Evolutionary conservation across 2,329 filamentous ascomycete species (phyloP).

Genomic region (Phyllosticta citriasiana): DNA sequence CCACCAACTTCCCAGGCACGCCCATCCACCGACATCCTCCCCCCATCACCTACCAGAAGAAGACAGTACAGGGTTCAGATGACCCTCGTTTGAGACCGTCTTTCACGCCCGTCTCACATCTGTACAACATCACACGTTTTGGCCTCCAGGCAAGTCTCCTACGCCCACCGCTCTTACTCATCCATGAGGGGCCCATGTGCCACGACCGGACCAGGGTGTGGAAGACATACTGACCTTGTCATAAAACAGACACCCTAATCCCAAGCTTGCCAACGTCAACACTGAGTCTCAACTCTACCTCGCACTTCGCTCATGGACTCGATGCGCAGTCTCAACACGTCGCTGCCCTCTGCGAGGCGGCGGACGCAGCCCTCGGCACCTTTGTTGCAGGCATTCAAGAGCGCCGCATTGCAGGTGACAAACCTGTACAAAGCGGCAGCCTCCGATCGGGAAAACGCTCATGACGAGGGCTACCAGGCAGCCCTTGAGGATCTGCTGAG

Average conservation of each 20-base stretch:
- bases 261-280: neutral
- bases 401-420: conserved; percentile 85
- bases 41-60: neutral
- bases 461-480: conserved; percentile 81
- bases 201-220: neutral
- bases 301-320: conserved; percentile 23
- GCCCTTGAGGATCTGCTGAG: conserved; percentile 81
- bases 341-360: conserved; percentile 24
- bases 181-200: neutral
- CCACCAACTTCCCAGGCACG: neutral
- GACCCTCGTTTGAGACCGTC: neutral
- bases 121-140: neutral
- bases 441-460: conserved; percentile 62
- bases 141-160: neutral
- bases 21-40: neutral
- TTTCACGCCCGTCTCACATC: neutral
- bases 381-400: conserved; percentile 82
- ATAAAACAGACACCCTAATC: neutral
- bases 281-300: neutral
- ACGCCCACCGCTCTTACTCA: neutral
- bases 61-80: neutral
- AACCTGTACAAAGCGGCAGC: conserved; percentile 92
- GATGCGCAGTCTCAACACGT: conserved; percentile 32
- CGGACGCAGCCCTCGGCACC: conserved; percentile 28
- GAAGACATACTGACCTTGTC: neutral